Conservation (phyloP, 495 filamentous ascomycete genomes). For the Xylaria curta region DNA sequence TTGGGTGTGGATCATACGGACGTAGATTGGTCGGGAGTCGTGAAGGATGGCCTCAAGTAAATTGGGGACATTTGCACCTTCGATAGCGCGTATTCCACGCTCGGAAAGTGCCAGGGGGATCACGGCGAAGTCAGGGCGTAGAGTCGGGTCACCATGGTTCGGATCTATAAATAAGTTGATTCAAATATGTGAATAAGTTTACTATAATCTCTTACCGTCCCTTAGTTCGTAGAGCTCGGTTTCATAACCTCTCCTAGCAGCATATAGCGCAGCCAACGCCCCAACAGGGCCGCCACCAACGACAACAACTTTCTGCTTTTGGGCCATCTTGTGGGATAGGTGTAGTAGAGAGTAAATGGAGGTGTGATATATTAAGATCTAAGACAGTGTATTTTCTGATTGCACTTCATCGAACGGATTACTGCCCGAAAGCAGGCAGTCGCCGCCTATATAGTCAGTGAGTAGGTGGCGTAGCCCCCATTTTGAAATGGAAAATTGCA, state of each 20-base stretch:
- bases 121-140: constrained; percentile 6
- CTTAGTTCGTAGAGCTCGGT: constrained; percentile 83
- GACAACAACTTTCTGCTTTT: constrained; percentile 67
- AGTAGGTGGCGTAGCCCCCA: neutral
- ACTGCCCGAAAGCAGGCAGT: neutral
- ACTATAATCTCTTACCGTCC: constrained; percentile 61
- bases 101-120: constrained; percentile 85
- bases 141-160: constrained; percentile 7
- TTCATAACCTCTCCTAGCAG: constrained; percentile 73
- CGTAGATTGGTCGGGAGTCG: neutral
- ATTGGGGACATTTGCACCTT: neutral
- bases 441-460: neutral
- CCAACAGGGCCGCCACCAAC: constrained; percentile 83
- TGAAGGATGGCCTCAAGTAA: neutral
- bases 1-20: neutral
- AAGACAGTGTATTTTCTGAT: neutral
- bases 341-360: neutral
- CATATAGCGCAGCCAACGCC: constrained; percentile 79
- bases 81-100: constrained; percentile 74
- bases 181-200: neutral
- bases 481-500: neutral
- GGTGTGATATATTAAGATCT: neutral
- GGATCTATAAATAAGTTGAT: neutral
- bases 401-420: neutral
- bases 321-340: neutral